Evolutionary conservation across 306 rosid species (phyloP).

Genomic region (Purshia tridentata): DNA sequence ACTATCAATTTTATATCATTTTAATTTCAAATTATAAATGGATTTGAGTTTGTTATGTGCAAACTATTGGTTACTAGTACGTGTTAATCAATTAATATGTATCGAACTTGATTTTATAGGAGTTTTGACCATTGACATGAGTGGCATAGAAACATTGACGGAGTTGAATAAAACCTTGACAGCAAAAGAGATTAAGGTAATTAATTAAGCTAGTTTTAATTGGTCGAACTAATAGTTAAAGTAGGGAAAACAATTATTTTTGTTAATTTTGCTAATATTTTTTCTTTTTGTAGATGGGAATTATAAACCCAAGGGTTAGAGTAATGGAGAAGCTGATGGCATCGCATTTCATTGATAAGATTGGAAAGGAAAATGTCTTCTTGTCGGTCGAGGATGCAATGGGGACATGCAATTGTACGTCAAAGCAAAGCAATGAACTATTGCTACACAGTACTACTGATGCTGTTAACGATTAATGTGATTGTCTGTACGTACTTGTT

Average conservation of each 20-base stretch:
- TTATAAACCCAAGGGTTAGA: constrained; percentile 72
- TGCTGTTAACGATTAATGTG: no score
- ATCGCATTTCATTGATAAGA: constrained; percentile 49
- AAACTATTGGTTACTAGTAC: no score
- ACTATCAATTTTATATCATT: not conserved
- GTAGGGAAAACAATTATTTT: not conserved
- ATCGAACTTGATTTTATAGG: constrained; percentile 35
- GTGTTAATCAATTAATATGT: not conserved
- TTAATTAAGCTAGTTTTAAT: no score
- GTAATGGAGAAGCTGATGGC: constrained; percentile 76
- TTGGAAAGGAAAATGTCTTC: constrained; percentile 61
- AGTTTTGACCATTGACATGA: constrained; percentile 71
- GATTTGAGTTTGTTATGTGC: not conserved
- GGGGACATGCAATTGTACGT: constrained; percentile 37
- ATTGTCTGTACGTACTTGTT: no score
- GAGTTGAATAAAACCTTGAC: constrained; percentile 45
- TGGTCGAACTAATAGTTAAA: not conserved
- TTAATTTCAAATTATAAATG: not conserved
- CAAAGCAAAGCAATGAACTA: no score
- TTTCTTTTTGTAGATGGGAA: constrained; percentile 34
- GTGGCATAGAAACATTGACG: constrained; percentile 62
- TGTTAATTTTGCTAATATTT: not conserved
- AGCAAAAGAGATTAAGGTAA: constrained; percentile 54
- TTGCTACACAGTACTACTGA: no score
- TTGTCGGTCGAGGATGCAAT: constrained; percentile 70